Conservation (phyloP, 106 monocot genomes). For the Vanilla planifolia region DNA sequence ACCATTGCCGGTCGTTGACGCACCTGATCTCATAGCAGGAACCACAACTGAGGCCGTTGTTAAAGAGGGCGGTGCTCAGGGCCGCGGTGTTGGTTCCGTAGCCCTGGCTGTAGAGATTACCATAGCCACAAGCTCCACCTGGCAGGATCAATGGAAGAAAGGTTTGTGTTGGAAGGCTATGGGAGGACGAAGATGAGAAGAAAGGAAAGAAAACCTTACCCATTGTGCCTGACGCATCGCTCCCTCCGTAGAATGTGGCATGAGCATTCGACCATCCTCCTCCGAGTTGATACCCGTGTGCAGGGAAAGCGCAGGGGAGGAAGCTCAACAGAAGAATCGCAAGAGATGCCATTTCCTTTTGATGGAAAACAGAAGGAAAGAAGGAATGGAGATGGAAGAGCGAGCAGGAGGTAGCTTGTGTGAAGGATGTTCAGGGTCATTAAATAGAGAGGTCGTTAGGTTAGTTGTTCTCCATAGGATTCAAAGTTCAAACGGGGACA, state of each 20-base stretch:
- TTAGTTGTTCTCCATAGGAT: too few relatives aligned
- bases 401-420: too few relatives aligned
- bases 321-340: conserved; percentile 9
- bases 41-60: conserved; percentile 55
- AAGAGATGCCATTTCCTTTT: conserved; percentile 10
- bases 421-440: too few relatives aligned
- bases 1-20: conserved; percentile 27
- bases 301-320: conserved; percentile 18
- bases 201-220: conserved; percentile 12
- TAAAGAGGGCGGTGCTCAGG: conserved; percentile 59
- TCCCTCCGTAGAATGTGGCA: conserved; percentile 81
- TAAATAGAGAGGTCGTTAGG: conserved; percentile 11
- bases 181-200: neutral
- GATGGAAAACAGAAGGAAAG: neutral
- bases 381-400: neutral
- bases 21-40: conserved; percentile 57
- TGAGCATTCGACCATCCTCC: conserved; percentile 54
- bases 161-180: neutral
- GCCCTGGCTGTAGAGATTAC: conserved; percentile 57
- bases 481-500: neutral
- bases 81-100: conserved; percentile 63
- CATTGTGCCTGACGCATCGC: conserved; percentile 86
- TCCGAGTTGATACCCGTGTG: conserved; percentile 21
- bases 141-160: neutral
- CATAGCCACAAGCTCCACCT: conserved; percentile 73